Evolutionary conservation across 768 basidiomycete species (phyloP).

Genomic region (Pulveroboletus sp.): DNA sequence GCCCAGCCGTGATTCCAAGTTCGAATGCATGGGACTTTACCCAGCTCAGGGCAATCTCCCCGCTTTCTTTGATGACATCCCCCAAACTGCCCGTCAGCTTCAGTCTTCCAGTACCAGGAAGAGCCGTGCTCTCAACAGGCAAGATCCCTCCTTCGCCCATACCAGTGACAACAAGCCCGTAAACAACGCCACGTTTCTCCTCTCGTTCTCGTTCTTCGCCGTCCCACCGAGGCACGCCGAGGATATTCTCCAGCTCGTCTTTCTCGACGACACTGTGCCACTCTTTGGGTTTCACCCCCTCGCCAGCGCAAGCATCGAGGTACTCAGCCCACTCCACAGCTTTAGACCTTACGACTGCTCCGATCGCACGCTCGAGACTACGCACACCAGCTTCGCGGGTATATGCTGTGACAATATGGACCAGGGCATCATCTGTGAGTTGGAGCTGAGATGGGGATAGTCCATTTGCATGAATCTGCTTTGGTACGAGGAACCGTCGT

Average conservation of each 20-base stretch:
- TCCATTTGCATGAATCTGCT: conserved; percentile 79
- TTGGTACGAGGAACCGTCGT: conserved; percentile 80
- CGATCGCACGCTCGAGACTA: conserved; percentile 80
- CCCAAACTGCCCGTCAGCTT: conserved; percentile 82
- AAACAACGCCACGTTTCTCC: conserved; percentile 71
- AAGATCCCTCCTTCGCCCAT: conserved; percentile 82
- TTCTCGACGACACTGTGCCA: conserved; percentile 63
- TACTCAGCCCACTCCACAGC: conserved; percentile 87
- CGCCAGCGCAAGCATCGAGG: conserved; percentile 28
- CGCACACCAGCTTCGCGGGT: conserved; percentile 94
- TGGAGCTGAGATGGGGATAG: conserved; percentile 55
- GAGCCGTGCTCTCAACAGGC: conserved; percentile 75
- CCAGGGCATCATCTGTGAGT: conserved; percentile 65
- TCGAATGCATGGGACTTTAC: conserved; percentile 83
- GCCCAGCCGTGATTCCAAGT: conserved; percentile 65
- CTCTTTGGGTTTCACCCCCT: conserved; percentile 25
- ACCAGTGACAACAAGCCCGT: conserved; percentile 84
- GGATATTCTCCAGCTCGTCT: conserved; percentile 74
- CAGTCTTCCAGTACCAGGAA: conserved; percentile 71
- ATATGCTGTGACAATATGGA: conserved; percentile 71
- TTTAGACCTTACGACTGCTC: conserved; percentile 83
- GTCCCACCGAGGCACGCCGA: conserved; percentile 79
- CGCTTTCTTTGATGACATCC: conserved; percentile 90
- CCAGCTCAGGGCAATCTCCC: conserved; percentile 88
- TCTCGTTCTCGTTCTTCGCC: conserved; percentile 75